Evolutionary conservation across 768 basidiomycete genomes (phyloP).

Genomic region (Crucibulum laeve): DNA sequence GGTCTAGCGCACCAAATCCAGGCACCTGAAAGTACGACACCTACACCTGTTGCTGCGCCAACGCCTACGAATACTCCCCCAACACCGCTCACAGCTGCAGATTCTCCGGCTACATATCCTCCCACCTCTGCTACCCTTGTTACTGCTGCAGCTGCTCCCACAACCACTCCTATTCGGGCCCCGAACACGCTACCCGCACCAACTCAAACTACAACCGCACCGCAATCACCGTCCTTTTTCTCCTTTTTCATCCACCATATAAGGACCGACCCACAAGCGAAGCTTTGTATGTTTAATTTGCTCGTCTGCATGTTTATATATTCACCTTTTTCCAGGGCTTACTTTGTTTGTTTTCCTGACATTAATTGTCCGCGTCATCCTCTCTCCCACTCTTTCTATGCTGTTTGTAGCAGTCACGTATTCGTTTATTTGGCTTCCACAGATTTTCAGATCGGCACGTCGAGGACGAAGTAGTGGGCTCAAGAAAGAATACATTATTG

Average conservation of each 20-base stretch:
- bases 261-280: conserved; percentile 65
- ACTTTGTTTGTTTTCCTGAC: conserved; percentile 65
- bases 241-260: conserved; percentile 55
- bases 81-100: conserved; percentile 20
- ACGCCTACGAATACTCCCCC: conserved; percentile 16
- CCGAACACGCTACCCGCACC: conserved; percentile 15
- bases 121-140: conserved; percentile 6
- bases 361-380: conserved; percentile 68
- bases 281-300: conserved; percentile 51
- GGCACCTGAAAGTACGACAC: conserved; percentile 57
- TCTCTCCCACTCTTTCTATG: conserved; percentile 62
- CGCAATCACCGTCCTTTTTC: conserved; percentile 33
- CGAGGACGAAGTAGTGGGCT: conserved; percentile 71
- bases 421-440: conserved; percentile 80
- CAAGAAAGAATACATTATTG: conserved; percentile 66
- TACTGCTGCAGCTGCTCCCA: conserved; percentile 9
- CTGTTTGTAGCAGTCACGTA: conserved; percentile 67
- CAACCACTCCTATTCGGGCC: too few relatives aligned
- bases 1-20: conserved; percentile 81
- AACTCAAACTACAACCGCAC: conserved; percentile 16
- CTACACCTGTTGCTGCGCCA: conserved; percentile 10
- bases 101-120: conserved; percentile 13
- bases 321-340: conserved; percentile 44
- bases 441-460: conserved; percentile 73
- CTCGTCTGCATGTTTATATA: background rate